Conservation (phyloP, 1,139 yeast species). For the Arxiozyma telluris region DNA sequence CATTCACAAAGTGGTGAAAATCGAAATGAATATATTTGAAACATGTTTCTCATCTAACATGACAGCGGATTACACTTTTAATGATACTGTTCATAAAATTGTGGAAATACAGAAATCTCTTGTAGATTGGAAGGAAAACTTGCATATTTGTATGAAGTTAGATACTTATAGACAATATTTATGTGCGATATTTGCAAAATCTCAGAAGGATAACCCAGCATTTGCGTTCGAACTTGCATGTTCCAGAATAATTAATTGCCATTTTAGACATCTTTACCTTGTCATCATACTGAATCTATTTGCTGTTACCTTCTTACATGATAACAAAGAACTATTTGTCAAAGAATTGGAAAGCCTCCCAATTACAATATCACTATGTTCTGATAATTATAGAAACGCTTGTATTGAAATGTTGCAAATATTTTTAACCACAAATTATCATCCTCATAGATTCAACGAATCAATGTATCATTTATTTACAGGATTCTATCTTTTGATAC, state of each 20-base stretch:
- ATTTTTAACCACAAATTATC: slow-evolving; percentile 16
- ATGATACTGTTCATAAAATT: slow-evolving; percentile 17
- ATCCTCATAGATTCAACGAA: slow-evolving; percentile 18
- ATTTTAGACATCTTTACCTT: slow-evolving; percentile 16
- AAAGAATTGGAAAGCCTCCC: slow-evolving; percentile 12
- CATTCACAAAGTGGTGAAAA: slow-evolving; percentile 11
- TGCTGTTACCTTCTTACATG: slow-evolving; percentile 15
- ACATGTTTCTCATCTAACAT: slow-evolving; percentile 18
- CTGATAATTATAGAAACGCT: slow-evolving; percentile 10
- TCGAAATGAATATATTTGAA: slow-evolving; percentile 14
- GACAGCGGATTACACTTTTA: slow-evolving; percentile 15
- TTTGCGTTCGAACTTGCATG: slow-evolving; percentile 19
- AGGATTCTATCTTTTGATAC: slow-evolving; percentile 15
- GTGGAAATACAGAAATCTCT: slow-evolving; percentile 13
- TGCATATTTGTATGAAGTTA: slow-evolving; percentile 20
- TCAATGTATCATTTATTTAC: slow-evolving; percentile 16
- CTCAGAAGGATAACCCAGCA: slow-evolving; percentile 15
- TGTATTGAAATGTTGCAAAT: slow-evolving; percentile 14
- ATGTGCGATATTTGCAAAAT: slow-evolving; percentile 15
- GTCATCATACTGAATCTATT: slow-evolving; percentile 15
- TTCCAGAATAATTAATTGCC: slow-evolving; percentile 17
- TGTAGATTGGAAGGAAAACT: slow-evolving; percentile 17
- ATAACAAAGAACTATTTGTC: slow-evolving; percentile 7
- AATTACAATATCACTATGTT: slow-evolving; percentile 10
- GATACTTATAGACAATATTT: slow-evolving; percentile 20